Evolutionary conservation across 345 rosid genomes (phyloP).

Genomic region (Heritiera littoralis): DNA sequence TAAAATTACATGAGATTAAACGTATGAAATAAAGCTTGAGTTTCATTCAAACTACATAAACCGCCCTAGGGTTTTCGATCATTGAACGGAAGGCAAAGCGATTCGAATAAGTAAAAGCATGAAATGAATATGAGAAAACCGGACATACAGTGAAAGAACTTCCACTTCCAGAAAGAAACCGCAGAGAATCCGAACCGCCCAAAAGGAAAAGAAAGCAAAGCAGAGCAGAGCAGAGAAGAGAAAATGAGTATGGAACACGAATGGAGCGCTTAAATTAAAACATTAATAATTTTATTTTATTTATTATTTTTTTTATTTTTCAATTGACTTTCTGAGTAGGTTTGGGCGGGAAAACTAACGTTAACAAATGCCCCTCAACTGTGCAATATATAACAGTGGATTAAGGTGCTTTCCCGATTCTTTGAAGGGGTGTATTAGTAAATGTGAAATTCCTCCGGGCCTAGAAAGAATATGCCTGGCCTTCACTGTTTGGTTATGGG

Average conservation of each 20-base stretch:
- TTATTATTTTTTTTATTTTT: not conserved
- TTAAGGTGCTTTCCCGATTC: not conserved
- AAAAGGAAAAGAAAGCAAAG: not conserved
- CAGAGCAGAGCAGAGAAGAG: not conserved
- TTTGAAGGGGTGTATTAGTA: not conserved
- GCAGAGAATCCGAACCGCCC: not conserved
- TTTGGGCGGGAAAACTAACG: constrained; percentile 35
- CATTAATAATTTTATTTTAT: not conserved
- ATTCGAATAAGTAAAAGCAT: constrained; percentile 6
- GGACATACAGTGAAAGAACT: not conserved
- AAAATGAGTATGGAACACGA: not conserved
- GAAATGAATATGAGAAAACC: not conserved
- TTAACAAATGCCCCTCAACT: not conserved
- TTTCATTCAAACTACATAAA: not conserved
- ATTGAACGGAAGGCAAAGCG: not conserved
- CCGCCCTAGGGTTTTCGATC: not conserved
- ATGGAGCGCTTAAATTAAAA: not conserved
- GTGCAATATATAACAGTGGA: constrained; percentile 9
- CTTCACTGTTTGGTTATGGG: not conserved
- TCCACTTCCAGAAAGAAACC: not conserved
- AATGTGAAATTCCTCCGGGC: not conserved
- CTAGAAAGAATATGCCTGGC: not conserved
- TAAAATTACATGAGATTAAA: not conserved
- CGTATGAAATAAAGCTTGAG: not conserved
- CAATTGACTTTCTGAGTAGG: constrained; percentile 10